Percentiles rank a stretch among this genome's conserved stretches.
Conservation (phyloP, 108 stramenopile genomes). For the Conticribra weissflogii region DNA sequence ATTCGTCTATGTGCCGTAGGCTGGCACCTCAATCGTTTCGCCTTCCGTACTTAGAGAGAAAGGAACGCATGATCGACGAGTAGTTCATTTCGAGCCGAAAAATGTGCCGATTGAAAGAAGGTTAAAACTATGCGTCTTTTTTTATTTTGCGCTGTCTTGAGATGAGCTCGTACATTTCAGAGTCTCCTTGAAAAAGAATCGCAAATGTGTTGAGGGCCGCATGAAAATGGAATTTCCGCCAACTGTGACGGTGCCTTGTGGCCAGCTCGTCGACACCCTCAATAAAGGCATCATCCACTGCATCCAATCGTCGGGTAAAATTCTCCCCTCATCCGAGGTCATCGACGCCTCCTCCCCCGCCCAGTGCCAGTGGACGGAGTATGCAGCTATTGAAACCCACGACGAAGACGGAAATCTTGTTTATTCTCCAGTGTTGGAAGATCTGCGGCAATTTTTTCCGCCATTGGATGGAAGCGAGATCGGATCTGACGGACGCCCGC, state of each 20-base stretch:
- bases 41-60: too few relatives aligned
- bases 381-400: constrained; percentile 8
- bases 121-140: too few relatives aligned
- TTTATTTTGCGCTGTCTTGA: too few relatives aligned
- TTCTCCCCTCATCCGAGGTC: constrained; percentile 31
- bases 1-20: too few relatives aligned
- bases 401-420: neutral
- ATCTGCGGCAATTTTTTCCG: constrained; percentile 33
- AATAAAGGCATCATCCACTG: constrained; percentile 31
- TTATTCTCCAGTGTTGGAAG: constrained; percentile 28
- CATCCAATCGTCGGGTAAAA: constrained; percentile 34
- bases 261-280: constrained; percentile 38
- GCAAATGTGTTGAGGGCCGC: too few relatives aligned
- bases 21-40: too few relatives aligned
- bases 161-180: too few relatives aligned
- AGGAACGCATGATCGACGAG: too few relatives aligned
- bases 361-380: constrained; percentile 50
- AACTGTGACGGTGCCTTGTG: constrained; percentile 6
- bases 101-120: too few relatives aligned
- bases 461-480: constrained; percentile 24
- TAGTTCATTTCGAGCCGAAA: too few relatives aligned
- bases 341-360: constrained; percentile 9
- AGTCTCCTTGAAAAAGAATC: too few relatives aligned
- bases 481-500: constrained; percentile 39
- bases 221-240: neutral